Percentiles rank a stretch among this genome's conserved stretches.
phyloP scores from a whole-genome alignment of 306 rosid species.

The Sphenostylis stenocarpa region DNA sequence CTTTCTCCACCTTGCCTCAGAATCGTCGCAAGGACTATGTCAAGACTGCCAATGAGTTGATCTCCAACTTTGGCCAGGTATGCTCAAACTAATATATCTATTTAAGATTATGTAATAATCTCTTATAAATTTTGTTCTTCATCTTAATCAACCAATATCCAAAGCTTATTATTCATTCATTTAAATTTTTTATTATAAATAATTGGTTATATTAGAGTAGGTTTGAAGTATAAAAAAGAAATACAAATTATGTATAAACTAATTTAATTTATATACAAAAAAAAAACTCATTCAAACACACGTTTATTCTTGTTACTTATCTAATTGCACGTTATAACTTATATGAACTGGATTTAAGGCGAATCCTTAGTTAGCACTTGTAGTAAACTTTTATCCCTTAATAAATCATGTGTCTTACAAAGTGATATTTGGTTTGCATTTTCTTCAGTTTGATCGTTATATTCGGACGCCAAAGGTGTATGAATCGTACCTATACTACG shows the following conservation, averaged over 20 bases:
- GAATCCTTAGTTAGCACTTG: not conserved
- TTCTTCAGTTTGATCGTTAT: constrained; percentile 46
- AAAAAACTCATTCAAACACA: no score
- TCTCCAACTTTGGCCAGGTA: constrained; percentile 83
- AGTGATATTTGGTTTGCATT: not conserved
- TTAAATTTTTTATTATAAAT: no score
- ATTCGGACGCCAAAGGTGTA: constrained; percentile 87
- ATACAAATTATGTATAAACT: no score
- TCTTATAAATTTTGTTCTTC: not conserved
- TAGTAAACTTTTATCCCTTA: not conserved
- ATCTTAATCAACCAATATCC: not conserved
- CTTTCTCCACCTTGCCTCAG: constrained; percentile 58
- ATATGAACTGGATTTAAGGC: not conserved
- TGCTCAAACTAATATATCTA: no score
- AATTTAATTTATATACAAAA: no score
- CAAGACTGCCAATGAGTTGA: constrained; percentile 78
- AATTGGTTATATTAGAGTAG: no score
- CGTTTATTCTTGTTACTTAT: not conserved
- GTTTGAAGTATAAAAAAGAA: no score
- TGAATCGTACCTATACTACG: constrained; percentile 87
- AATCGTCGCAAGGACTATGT: constrained; percentile 56
- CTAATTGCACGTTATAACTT: not conserved
- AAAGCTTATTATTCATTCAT: no score
- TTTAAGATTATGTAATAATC: no score
- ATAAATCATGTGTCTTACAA: not conserved